Evolutionary conservation across 2,329 filamentous ascomycete genomes (phyloP).

Genomic region (Clarireedia monteithiana): DNA sequence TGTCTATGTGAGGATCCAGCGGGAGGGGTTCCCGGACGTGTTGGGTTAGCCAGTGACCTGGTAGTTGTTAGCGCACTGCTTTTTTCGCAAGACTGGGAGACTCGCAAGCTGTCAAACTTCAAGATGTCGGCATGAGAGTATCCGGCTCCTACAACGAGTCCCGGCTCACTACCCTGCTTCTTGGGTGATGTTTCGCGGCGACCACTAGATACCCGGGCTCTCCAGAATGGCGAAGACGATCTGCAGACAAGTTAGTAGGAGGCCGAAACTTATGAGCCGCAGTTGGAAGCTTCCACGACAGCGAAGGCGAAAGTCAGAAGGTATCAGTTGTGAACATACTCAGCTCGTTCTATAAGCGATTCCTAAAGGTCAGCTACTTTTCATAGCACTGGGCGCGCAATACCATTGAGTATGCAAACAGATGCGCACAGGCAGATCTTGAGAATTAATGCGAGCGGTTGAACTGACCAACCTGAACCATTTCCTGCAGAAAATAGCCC

Average conservation of each 20-base stretch:
- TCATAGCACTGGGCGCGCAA: neutral
- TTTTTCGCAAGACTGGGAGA: constrained; percentile 10
- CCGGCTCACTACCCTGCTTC: constrained; percentile 44
- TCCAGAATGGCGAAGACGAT: constrained; percentile 86
- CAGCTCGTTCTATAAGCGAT: constrained; percentile 2
- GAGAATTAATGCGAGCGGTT: constrained; percentile 19
- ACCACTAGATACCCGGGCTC: constrained; percentile 47
- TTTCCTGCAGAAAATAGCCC: constrained; percentile 58
- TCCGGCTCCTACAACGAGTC: constrained; percentile 80
- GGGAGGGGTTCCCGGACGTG: constrained; percentile 69
- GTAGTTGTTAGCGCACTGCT: neutral
- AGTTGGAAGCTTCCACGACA: constrained; percentile 4
- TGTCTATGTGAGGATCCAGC: constrained; percentile 48
- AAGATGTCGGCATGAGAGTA: constrained; percentile 96
- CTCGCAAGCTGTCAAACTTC: constrained; percentile 75
- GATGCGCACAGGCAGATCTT: neutral
- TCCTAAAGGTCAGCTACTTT: neutral
- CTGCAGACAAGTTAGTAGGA: constrained; percentile 39
- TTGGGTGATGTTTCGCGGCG: constrained; percentile 46
- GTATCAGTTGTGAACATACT: constrained; percentile 6
- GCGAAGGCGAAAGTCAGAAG: neutral
- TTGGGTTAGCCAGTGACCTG: constrained; percentile 49
- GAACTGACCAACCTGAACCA: constrained; percentile 97
- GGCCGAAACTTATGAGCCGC: neutral
- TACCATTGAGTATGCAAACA: neutral